phyloP scores from a whole-genome alignment of 2,329 filamentous ascomycete species.

The Neopestalotiopsis rosae region DNA sequence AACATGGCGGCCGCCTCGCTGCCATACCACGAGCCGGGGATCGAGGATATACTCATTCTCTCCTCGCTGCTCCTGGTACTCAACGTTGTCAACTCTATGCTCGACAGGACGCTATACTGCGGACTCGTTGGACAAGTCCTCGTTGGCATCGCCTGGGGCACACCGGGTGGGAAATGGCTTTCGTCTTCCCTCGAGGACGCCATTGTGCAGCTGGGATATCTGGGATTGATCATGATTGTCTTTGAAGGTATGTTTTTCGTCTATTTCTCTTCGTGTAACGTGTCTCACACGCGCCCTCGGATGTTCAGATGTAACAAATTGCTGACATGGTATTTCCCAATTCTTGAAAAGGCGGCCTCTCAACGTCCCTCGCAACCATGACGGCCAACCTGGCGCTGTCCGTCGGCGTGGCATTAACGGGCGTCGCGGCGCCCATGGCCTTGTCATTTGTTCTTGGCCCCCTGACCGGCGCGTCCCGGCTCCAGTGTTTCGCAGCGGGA shows the following conservation, averaged over 20 bases:
- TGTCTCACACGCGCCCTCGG: constrained; percentile 25
- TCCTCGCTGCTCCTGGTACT: constrained; percentile 67
- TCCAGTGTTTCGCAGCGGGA: constrained; percentile 75
- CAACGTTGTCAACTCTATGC: constrained; percentile 60
- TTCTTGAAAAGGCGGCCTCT: constrained; percentile 56
- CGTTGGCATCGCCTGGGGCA: constrained; percentile 73
- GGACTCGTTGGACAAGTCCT: constrained; percentile 76
- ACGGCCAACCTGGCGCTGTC: constrained; percentile 67
- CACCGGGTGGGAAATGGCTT: constrained; percentile 68
- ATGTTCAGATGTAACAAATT: background rate
- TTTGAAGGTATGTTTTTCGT: constrained; percentile 60
- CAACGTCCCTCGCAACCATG: constrained; percentile 57
- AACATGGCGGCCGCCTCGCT: constrained; percentile 33
- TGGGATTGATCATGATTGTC: constrained; percentile 74
- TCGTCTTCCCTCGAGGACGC: constrained; percentile 53
- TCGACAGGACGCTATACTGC: constrained; percentile 69
- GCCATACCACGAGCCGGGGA: constrained; percentile 68
- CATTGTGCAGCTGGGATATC: constrained; percentile 71
- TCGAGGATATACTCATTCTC: constrained; percentile 63
- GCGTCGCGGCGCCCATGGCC: constrained; percentile 67
- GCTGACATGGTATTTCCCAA: background rate
- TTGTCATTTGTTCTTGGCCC: constrained; percentile 66
- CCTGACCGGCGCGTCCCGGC: constrained; percentile 52
- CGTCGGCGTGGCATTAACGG: constrained; percentile 66
- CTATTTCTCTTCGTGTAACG: too few species aligned